phyloP scores from a whole-genome alignment of 768 basidiomycete species.

The Tephrocybe sp. region DNA sequence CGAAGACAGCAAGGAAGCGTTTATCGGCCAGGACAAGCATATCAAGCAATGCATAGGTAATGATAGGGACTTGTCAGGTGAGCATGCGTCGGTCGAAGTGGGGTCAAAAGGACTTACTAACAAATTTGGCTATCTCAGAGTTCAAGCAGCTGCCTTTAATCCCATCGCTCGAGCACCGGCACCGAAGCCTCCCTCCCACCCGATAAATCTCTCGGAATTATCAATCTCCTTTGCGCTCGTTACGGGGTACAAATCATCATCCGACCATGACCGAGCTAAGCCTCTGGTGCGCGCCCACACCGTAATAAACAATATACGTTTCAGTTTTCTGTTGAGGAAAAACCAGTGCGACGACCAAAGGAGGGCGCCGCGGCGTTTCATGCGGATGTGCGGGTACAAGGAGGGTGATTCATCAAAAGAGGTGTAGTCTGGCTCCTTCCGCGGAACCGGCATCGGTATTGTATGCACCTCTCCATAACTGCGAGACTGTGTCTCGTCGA shows the following conservation, averaged over 20 bases:
- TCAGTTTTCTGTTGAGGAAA: conserved; percentile 91
- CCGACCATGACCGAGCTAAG: conserved; percentile 49
- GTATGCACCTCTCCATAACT: conserved; percentile 36
- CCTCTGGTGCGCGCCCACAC: conserved; percentile 84
- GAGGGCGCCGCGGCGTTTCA: conserved; percentile 73
- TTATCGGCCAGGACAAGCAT: not conserved
- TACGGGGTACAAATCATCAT: conserved; percentile 44
- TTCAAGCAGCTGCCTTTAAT: conserved; percentile 32
- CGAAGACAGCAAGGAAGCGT: not conserved
- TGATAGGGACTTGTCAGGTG: not conserved
- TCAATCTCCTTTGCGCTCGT: conserved; percentile 32
- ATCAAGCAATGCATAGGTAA: not conserved
- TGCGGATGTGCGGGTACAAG: conserved; percentile 43
- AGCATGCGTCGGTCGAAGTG: not conserved
- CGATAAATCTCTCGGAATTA: conserved; percentile 63
- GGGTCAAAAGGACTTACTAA: conserved; percentile 7
- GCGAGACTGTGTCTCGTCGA: conserved; percentile 53
- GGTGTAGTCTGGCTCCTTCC: conserved; percentile 37
- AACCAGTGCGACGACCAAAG: conserved; percentile 98
- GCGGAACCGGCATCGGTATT: conserved; percentile 40
- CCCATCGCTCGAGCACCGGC: conserved; percentile 85
- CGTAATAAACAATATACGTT: conserved; percentile 89
- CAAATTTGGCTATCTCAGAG: not conserved
- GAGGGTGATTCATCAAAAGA: conserved; percentile 39
- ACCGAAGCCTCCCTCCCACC: conserved; percentile 77